Base-by-base conservation (phyloP, 208 protist species). In the Hexamita inflata region DNA sequence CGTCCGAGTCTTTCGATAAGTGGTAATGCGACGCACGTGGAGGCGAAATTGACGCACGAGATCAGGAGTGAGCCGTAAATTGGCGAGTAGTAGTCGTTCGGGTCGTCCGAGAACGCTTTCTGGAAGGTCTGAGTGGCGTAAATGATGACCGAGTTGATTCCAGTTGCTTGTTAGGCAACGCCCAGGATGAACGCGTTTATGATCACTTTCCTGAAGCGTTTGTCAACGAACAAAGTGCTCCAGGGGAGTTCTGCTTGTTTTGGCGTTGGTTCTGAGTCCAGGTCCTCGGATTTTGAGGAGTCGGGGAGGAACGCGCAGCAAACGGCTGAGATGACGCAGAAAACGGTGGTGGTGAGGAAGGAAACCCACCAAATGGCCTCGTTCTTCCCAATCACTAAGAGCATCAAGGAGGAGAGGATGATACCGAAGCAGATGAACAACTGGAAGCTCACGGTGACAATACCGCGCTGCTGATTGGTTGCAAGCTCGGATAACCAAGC, bases 141-240 rank as follows among this genome's bases (percentile, higher is more conserved):
- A 15, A 66, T 15, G 60, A 66, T 66, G 34, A 66, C 60, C 13
- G 60, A 15, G 34, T 66, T 66, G 60, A 66, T 66, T 34, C 60
- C 60, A 13, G 60, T 66, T 15, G 34, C 15, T 30, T 66, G 60
- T 30, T 66, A 30, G 29, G 34, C 15, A 15, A 38, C 15, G 15
- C 24, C 24, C 15, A 66, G 60, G 60, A 66, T 66, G 60, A 66
- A 38, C 15, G 60, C 15, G 34, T 38, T 38, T 15, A 34, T 15
- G 30, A 66, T 15, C 24, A 15, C 15, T 15, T 30, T 15, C 15
- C 60, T 15, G 34, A 38, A 38, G 30, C 34, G 24, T 30, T 66
- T 66, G 24, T 30, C 15, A 24, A 15, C 26, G 60, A 66, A 66
- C 24, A 15, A 66, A 30, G 15, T 30, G 24, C 34, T 66, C 24